These are phyloP conservation scores for Apium graveolens DNA, from an alignment of 129 eudicot species.

Conservation along the genomic window DNA sequence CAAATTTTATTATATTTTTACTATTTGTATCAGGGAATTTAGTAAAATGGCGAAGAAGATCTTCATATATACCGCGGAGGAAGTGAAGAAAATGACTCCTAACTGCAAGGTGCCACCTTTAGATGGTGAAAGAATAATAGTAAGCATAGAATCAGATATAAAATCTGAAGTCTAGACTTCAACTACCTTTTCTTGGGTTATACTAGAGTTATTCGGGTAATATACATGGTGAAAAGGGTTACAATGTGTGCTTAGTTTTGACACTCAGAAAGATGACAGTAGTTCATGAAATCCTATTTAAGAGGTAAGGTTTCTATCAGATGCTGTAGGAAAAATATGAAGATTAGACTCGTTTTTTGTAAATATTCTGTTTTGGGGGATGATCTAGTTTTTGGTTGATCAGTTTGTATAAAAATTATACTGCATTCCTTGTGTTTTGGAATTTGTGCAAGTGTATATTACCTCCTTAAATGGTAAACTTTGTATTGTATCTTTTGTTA, in stretches of 20 bases:
- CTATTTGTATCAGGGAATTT: slow-evolving; percentile 41
- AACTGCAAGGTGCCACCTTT: slow-evolving; percentile 28
- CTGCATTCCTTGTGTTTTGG: slow-evolving; percentile 8
- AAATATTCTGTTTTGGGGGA: slow-evolving; percentile 16
- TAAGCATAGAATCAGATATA: slow-evolving; percentile 30
- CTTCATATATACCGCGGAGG: slow-evolving; percentile 41
- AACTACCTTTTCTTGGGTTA: neutral
- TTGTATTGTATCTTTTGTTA: neutral
- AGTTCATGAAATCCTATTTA: neutral
- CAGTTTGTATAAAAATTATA: slow-evolving; percentile 10
- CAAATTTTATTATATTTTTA: neutral
- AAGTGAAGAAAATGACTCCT: slow-evolving; percentile 52
- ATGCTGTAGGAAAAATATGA: neutral
- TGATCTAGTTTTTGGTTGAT: slow-evolving; percentile 5
- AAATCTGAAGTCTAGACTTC: slow-evolving; percentile 27
- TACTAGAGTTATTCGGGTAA: slow-evolving; percentile 9
- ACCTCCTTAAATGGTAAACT: neutral
- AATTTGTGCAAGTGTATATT: neutral
- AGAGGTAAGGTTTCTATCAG: neutral
- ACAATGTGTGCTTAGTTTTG: slow-evolving; percentile 14
- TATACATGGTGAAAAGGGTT: neutral
- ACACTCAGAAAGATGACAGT: neutral
- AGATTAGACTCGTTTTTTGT: slow-evolving; percentile 5
- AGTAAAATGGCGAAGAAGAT: slow-evolving; percentile 49
- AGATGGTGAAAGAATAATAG: slow-evolving; percentile 24